These are phyloP conservation scores for Russula foetens DNA, from an alignment of 768 basidiomycete species.

Conservation along the genomic window DNA sequence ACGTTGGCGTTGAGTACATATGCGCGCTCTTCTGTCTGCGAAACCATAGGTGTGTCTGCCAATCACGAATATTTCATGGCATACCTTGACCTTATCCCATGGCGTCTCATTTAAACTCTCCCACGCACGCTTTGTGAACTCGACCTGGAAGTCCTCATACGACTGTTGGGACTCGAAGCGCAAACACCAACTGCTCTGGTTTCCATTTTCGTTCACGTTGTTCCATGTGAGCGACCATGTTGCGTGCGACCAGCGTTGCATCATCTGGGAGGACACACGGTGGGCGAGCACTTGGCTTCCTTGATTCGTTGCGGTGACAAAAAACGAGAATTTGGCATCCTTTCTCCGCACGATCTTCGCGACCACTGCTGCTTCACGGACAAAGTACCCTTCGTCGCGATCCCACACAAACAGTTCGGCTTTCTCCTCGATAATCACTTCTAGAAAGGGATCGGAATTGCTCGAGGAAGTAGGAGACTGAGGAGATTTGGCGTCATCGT, in stretches of 20 bases:
- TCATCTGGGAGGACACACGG: constrained; percentile 58
- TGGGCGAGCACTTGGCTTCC: constrained; percentile 51
- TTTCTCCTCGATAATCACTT: constrained; percentile 32
- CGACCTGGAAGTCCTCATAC: constrained; percentile 50
- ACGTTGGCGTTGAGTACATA: constrained; percentile 70
- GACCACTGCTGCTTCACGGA: constrained; percentile 35
- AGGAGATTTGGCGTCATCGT: not conserved
- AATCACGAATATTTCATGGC: constrained; percentile 6
- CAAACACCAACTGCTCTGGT: constrained; percentile 75
- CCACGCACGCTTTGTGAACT: constrained; percentile 70
- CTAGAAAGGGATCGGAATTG: constrained; percentile 15
- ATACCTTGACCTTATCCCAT: constrained; percentile 78
- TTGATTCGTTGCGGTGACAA: constrained; percentile 46
- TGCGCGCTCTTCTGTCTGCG: constrained; percentile 61
- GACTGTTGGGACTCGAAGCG: constrained; percentile 50
- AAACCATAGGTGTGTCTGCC: constrained; percentile 30
- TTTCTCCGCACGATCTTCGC: constrained; percentile 46
- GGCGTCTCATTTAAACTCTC: constrained; percentile 64
- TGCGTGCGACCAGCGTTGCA: constrained; percentile 54
- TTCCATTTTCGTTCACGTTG: constrained; percentile 44
- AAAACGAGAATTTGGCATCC: constrained; percentile 44
- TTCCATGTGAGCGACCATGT: constrained; percentile 86
- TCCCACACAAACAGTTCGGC: constrained; percentile 63
- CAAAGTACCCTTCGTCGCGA: constrained; percentile 38
- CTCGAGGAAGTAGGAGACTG: constrained; percentile 6